A percentile compares a stretch with the other conserved stretches of the same genome.
These are phyloP conservation scores for Penstemon barbatus DNA, from an alignment of 257 asterid genomes.

Conservation along the genomic window DNA sequence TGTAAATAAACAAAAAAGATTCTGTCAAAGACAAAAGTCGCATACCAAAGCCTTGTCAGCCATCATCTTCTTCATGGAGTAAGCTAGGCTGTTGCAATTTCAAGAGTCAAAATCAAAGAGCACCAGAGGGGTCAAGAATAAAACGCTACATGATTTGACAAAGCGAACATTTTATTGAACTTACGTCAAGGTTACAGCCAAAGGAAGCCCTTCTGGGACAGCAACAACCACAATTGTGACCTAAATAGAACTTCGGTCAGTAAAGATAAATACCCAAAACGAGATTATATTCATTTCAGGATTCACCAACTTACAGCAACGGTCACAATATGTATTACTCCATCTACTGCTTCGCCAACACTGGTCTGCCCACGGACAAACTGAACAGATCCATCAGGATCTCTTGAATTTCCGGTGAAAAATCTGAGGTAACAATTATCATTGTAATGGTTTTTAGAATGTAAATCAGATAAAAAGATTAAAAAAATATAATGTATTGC, in stretches of 20 bases:
- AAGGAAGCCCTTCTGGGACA: constrained; percentile 97
- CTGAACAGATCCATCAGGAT: constrained; percentile 77
- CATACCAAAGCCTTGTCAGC: constrained; percentile 96
- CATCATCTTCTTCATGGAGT: constrained; percentile 99
- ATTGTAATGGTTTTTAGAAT: constrained; percentile 23
- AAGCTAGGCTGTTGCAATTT: constrained; percentile 74
- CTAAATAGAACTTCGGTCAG: constrained; percentile 48
- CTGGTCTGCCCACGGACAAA: constrained; percentile 69
- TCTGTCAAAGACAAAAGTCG: not conserved
- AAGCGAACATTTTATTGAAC: constrained; percentile 30
- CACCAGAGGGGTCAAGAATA: constrained; percentile 23
- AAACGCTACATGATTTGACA: constrained; percentile 2
- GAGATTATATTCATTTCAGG: constrained; percentile 23
- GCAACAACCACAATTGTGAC: constrained; percentile 99
- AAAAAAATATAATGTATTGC: constrained; percentile 3
- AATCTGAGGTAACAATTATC: constrained; percentile 43
- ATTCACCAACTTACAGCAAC: constrained; percentile 71
- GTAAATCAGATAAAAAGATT: constrained; percentile 19
- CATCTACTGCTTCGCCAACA: constrained; percentile 52
- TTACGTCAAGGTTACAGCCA: constrained; percentile 97
- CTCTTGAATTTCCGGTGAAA: constrained; percentile 75
- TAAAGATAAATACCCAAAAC: constrained; percentile 26
- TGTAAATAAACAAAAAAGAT: constrained; percentile 16
- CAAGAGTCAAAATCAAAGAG: constrained; percentile 24
- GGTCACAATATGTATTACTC: constrained; percentile 71